Percentiles rank a stretch among this genome's conserved stretches.
Conservation (phyloP, 2,329 filamentous ascomycete genomes). For the Fusarium torreyae region DNA sequence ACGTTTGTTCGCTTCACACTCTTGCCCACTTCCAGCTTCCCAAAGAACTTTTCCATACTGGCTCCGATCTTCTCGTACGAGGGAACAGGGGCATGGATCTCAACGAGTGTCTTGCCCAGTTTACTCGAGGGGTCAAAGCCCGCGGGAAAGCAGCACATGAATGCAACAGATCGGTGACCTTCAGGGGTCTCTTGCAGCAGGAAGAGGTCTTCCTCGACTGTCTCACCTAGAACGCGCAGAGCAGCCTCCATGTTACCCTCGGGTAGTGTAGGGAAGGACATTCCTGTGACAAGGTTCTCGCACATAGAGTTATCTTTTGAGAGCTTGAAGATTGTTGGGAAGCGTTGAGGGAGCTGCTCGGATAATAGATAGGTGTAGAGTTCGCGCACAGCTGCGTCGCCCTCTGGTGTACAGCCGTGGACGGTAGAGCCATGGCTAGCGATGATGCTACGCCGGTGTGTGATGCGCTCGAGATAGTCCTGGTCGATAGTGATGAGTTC, state of each 20-base stretch:
- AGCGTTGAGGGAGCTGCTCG: slow-evolving; percentile 64
- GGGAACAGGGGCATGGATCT: slow-evolving; percentile 64
- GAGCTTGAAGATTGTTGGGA: slow-evolving; percentile 64
- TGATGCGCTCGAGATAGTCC: slow-evolving; percentile 64
- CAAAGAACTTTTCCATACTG: slow-evolving; percentile 70
- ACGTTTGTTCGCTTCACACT: slow-evolving; percentile 67
- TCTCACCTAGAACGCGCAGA: slow-evolving; percentile 28
- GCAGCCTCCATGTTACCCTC: slow-evolving; percentile 10
- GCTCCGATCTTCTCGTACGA: slow-evolving; percentile 67
- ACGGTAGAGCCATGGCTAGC: slow-evolving; percentile 50
- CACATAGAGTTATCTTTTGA: slow-evolving; percentile 52
- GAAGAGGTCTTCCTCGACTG: slow-evolving; percentile 57
- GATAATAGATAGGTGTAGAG: slow-evolving; percentile 64
- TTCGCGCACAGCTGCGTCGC: slow-evolving; percentile 62
- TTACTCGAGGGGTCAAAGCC: slow-evolving; percentile 68
- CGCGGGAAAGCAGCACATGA: slow-evolving; percentile 57
- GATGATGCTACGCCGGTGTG: slow-evolving; percentile 58
- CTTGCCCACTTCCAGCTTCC: slow-evolving; percentile 63
- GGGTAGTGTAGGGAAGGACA: slow-evolving; percentile 43
- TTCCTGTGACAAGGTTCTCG: slow-evolving; percentile 59
- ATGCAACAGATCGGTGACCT: slow-evolving; percentile 63
- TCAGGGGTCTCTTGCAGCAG: slow-evolving; percentile 60
- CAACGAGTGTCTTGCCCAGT: slow-evolving; percentile 61
- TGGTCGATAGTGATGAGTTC: slow-evolving; percentile 68
- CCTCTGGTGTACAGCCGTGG: slow-evolving; percentile 59